Conservation (phyloP, 2,329 filamentous ascomycete species). For the Penicillium palitans region DNA sequence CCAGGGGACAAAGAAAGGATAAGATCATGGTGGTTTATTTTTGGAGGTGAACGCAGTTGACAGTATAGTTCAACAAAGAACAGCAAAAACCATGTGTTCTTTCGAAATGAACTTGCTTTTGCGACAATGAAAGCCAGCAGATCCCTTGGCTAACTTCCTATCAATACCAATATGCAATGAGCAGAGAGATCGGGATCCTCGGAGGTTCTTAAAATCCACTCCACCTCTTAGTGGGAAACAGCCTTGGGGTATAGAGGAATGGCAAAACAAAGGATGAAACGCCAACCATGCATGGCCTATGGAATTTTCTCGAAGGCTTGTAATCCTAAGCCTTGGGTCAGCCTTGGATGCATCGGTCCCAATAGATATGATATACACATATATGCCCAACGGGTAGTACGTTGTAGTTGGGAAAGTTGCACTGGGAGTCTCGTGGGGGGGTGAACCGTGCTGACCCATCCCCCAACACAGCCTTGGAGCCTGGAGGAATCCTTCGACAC, state of each 20-base stretch:
- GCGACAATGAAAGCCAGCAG: neutral
- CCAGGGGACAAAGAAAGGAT: neutral
- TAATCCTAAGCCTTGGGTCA: neutral
- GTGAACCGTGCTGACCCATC: conserved; percentile 8
- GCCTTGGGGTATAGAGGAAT: neutral
- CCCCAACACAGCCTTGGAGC: conserved; percentile 12
- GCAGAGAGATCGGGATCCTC: neutral
- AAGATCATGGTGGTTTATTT: neutral
- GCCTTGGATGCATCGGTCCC: neutral
- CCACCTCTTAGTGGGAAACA: neutral
- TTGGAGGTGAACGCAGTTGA: neutral
- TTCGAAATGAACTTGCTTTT: neutral
- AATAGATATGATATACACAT: neutral
- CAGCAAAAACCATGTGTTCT: neutral
- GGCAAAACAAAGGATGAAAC: neutral
- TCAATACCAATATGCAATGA: neutral
- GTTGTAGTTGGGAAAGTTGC: neutral
- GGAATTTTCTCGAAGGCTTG: neutral
- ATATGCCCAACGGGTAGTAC: neutral
- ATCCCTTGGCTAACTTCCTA: neutral
- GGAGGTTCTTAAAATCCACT: neutral
- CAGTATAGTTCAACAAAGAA: conserved; percentile 1
- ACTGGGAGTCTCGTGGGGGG: neutral
- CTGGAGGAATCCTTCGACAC: neutral
- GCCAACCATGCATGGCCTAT: neutral